Percentiles rank a stretch among this genome's conserved stretches.
Evolutionary conservation across 768 basidiomycete genomes (phyloP).

Genomic region (Boletus rubroflammeus): DNA sequence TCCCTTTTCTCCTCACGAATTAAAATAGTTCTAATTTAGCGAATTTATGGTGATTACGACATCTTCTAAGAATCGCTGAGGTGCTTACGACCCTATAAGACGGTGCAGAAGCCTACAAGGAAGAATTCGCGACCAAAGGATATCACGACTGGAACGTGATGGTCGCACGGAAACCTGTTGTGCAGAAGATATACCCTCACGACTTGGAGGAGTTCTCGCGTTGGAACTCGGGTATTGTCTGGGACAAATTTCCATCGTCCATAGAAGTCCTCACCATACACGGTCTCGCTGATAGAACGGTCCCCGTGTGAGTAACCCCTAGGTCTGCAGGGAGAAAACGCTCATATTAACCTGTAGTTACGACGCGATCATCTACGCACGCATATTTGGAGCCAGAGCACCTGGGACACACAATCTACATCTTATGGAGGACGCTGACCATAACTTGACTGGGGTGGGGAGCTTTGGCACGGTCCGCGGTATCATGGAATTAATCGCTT

Average conservation of each 20-base stretch:
- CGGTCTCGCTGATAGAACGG: slow-evolving; percentile 64
- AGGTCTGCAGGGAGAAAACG: background rate
- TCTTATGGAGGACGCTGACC: slow-evolving; percentile 71
- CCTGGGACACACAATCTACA: slow-evolving; percentile 72
- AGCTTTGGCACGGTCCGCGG: background rate
- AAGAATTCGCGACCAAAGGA: slow-evolving; percentile 52
- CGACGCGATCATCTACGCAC: slow-evolving; percentile 68
- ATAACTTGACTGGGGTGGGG: slow-evolving; percentile 66
- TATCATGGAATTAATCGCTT: slow-evolving; percentile 2
- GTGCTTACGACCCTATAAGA: slow-evolving; percentile 23
- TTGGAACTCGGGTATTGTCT: slow-evolving; percentile 67
- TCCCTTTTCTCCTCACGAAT: background rate
- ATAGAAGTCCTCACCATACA: slow-evolving; percentile 75
- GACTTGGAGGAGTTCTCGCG: slow-evolving; percentile 59
- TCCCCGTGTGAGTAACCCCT: slow-evolving; percentile 57
- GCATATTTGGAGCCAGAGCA: slow-evolving; percentile 49
- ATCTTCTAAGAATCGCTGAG: background rate
- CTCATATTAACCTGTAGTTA: slow-evolving; percentile 41
- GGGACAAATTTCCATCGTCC: slow-evolving; percentile 59
- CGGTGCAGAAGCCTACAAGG: slow-evolving; percentile 37
- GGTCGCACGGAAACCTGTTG: slow-evolving; percentile 61
- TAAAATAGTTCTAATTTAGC: slow-evolving; percentile 14
- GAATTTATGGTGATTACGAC: slow-evolving; percentile 26
- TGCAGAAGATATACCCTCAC: slow-evolving; percentile 50
- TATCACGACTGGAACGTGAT: slow-evolving; percentile 59